Evolutionary conservation across 352 stramenopile species (phyloP).

Genomic region (Phytophthora crassamura): DNA sequence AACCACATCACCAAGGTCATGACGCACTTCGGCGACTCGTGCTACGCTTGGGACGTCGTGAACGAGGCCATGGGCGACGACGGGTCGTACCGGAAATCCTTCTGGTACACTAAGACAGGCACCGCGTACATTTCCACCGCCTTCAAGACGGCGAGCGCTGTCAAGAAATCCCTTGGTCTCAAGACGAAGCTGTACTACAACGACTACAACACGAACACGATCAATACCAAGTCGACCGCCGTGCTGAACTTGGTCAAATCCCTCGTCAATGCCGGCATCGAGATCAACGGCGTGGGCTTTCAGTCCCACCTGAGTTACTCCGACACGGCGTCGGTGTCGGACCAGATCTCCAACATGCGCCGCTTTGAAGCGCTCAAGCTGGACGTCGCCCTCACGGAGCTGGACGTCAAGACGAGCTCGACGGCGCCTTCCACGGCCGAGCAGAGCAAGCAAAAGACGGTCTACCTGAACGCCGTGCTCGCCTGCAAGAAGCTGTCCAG

Average conservation of each 20-base stretch:
- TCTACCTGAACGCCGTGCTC: slow-evolving; percentile 9
- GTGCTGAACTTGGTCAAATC: slow-evolving; percentile 11
- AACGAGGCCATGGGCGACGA: slow-evolving; percentile 25
- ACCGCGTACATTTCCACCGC: slow-evolving; percentile 30
- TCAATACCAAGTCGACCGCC: slow-evolving; percentile 24
- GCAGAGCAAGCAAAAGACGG: slow-evolving; percentile 1
- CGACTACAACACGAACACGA: slow-evolving; percentile 12
- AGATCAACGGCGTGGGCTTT: slow-evolving; percentile 22
- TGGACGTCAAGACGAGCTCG: slow-evolving; percentile 20
- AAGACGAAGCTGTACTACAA: slow-evolving; percentile 11
- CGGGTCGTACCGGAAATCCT: slow-evolving; percentile 16
- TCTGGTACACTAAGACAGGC: slow-evolving; percentile 30
- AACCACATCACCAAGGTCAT: too few species aligned
- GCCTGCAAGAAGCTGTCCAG: slow-evolving; percentile 17
- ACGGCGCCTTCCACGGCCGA: slow-evolving; percentile 6
- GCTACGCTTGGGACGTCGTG: slow-evolving; percentile 27
- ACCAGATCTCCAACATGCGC: slow-evolving; percentile 19
- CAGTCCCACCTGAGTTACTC: slow-evolving; percentile 9
- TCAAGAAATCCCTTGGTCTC: slow-evolving; percentile 20
- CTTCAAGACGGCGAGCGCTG: slow-evolving; percentile 24
- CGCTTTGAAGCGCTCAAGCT: slow-evolving; percentile 22
- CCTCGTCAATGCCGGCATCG: slow-evolving; percentile 5
- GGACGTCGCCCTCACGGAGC: slow-evolving; percentile 20
- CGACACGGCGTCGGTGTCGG: slow-evolving; percentile 3
- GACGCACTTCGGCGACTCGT: slow-evolving; percentile 23